Percentiles rank a stretch among this genome's conserved stretches.
Evolutionary conservation across 225 moss, liverwort and hornwort genomes (phyloP).

Genomic region (Bryoerythrophyllum caledonicum): DNA sequence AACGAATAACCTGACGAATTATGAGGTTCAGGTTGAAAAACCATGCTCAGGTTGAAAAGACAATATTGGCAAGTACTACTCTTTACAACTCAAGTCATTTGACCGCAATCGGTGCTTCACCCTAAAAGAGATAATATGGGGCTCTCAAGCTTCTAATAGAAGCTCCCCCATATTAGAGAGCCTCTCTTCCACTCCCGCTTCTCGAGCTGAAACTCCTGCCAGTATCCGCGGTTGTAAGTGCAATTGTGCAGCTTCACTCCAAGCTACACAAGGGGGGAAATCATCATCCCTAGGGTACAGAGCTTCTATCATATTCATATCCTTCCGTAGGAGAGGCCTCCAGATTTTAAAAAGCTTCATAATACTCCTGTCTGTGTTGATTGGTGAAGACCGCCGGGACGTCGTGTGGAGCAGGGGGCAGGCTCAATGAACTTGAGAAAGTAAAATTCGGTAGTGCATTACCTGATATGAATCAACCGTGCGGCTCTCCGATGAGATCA

Average conservation of each 20-base stretch:
- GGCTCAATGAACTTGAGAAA: conserved; percentile 16
- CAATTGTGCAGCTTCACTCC: conserved; percentile 10
- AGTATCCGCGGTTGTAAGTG: not conserved
- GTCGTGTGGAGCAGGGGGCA: not conserved
- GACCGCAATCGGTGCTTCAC: not conserved
- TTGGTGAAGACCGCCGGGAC: not conserved
- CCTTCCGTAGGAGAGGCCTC: not conserved
- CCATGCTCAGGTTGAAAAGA: conserved; percentile 5
- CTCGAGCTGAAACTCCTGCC: conserved; percentile 14
- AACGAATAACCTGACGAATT: conserved; percentile 34
- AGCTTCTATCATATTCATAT: conserved; percentile 6
- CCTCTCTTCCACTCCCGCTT: conserved; percentile 8
- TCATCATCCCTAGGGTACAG: not conserved
- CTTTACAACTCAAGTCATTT: conserved; percentile 17
- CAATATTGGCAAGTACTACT: conserved; percentile 8
- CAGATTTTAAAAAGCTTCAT: not conserved
- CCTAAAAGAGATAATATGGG: conserved; percentile 5
- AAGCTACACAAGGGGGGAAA: not conserved
- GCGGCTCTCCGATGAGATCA: conserved; percentile 37
- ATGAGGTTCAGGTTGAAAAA: conserved; percentile 25
- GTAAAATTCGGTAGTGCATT: not conserved
- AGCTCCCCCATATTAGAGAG: conserved; percentile 9
- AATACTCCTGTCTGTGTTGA: not conserved
- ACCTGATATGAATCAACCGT: conserved; percentile 5
- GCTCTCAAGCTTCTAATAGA: conserved; percentile 13